Percentiles rank a stretch among this genome's conserved stretches.
These are phyloP conservation scores for Hyaloscypha hepaticicola DNA, from an alignment of 495 filamentous ascomycete species.

Conservation along the genomic window DNA sequence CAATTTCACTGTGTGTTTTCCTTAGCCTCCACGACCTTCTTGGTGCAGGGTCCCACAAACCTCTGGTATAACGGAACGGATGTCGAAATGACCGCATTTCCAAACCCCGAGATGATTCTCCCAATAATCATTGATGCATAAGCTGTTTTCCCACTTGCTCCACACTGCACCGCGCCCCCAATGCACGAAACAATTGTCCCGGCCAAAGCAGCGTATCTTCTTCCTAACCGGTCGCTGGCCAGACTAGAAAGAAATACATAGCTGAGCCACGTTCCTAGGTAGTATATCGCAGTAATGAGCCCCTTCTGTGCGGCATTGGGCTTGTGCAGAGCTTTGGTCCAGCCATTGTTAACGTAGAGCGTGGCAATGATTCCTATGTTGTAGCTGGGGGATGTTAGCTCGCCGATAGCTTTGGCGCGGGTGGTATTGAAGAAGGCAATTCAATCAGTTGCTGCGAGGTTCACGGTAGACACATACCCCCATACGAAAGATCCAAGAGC, in stretches of 20 bases:
- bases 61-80: conserved; percentile 58
- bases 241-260: conserved; percentile 54
- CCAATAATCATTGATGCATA: conserved; percentile 53
- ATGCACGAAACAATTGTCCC: conserved; percentile 47
- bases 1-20: conserved; percentile 47
- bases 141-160: conserved; percentile 40
- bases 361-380: conserved; percentile 58
- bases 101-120: conserved; percentile 51
- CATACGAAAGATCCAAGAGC: conserved; percentile 58
- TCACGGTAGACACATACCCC: conserved; percentile 44
- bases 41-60: conserved; percentile 30
- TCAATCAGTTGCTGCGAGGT: not conserved
- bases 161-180: conserved; percentile 46
- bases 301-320: conserved; percentile 45
- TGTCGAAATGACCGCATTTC: conserved; percentile 51
- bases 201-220: conserved; percentile 47
- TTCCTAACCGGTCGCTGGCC: conserved; percentile 46
- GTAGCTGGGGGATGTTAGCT: conserved; percentile 40
- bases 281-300: conserved; percentile 57
- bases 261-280: conserved; percentile 53
- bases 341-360: conserved; percentile 54
- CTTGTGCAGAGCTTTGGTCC: conserved; percentile 42
- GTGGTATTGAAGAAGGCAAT: not conserved
- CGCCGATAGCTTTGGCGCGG: not conserved
- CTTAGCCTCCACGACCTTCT: not conserved